A percentile compares a stretch with the other conserved stretches of the same genome.
Conservation (phyloP, 2,329 filamentous ascomycete genomes). For the Beauveria pseudobassiana region DNA sequence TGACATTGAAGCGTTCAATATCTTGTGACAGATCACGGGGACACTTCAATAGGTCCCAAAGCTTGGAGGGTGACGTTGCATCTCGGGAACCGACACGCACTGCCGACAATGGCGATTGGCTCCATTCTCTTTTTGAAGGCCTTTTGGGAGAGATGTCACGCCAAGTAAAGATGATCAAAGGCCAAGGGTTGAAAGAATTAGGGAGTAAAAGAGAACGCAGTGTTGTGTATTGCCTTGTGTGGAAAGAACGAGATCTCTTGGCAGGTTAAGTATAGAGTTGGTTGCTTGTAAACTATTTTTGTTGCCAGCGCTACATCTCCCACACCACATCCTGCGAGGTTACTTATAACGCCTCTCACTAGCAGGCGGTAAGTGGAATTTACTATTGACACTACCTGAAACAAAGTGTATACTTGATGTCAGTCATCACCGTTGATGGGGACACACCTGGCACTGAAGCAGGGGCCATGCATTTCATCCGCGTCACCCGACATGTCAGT, state of each 20-base stretch:
- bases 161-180: neutral
- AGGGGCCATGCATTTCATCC: neutral
- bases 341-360: neutral
- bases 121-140: neutral
- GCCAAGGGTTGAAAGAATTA: too few species aligned
- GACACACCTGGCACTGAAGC: neutral
- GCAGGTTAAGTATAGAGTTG: neutral
- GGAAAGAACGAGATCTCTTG: too few species aligned
- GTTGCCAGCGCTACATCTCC: neutral
- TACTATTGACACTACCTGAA: neutral
- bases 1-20: slow-evolving; percentile 19
- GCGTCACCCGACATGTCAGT: neutral
- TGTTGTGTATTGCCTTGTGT: too few species aligned
- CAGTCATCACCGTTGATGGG: neutral
- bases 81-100: slow-evolving; percentile 13
- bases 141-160: neutral
- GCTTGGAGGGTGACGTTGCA: slow-evolving; percentile 4
- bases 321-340: neutral
- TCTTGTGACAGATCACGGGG: slow-evolving; percentile 18
- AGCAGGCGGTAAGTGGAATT: neutral
- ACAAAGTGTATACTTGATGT: neutral
- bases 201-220: neutral
- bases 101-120: slow-evolving; percentile 15
- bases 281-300: neutral
- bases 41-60: slow-evolving; percentile 11